Evolutionary conservation across 345 rosid genomes (phyloP), one percentile per base, ranked within the genome.

Genomic region (Pistacia integerrima): DNA sequence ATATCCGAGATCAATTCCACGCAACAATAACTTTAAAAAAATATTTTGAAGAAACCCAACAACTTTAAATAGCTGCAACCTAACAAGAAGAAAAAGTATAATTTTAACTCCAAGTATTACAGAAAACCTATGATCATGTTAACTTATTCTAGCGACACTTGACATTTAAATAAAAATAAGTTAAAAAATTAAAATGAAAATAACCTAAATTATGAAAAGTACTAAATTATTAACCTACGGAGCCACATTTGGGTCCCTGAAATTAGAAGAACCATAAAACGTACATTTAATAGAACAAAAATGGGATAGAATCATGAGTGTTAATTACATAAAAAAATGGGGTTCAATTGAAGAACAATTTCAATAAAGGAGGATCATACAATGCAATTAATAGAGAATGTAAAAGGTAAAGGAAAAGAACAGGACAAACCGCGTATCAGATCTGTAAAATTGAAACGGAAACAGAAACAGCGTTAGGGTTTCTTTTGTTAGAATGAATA

Each of bases 401-500:
- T 18, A 30, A 10, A 59, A 30, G 9, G 73, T 16, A 58, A 25
- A 57, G 16, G 56, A 10, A 49, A 13, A 49, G 22, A 11, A 49
- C 51, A 60, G 35, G 28, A 54, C 67, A 56, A 56, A 62, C 77
- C 77, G 30, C 20, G 46, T 28, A 30, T 72, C 57, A 18, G 83
- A 76, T 80, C 83, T 63, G 66, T 61, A 38, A 61, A 25, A 25
- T 25, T 25, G 25, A 25, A 36, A 38, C 57, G 25, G 17, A 35
- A 33, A 11, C 2, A 46, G 62, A 54, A 59, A 25, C 58, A 16
- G 38, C 35, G 59, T 6, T 59, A 63, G 76, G 61, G 69, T 62
- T 72, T 38, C 63, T 11, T 56, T 11, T 9, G 13, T 67, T 36
- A 33, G 3, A 36, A 11, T 30, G 60, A 20, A 62, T 11, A 64